Evolutionary conservation across 495 filamentous ascomycete genomes (phyloP).

Genomic region (Geoglossum glabrum): DNA sequence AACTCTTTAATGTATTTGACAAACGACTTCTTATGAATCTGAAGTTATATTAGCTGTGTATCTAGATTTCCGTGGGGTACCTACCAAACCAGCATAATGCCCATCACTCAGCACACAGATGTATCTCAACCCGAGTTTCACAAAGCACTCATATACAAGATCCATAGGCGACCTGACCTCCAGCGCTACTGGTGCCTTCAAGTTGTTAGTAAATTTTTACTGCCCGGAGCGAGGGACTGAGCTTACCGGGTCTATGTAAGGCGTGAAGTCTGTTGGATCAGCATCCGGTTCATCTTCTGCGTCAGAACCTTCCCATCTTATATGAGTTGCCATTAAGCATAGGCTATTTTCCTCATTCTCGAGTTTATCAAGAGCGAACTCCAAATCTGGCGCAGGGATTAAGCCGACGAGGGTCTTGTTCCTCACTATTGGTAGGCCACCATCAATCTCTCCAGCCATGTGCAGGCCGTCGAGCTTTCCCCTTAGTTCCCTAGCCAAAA

Average conservation of each 20-base stretch:
- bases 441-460: constrained; percentile 73
- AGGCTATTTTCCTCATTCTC: constrained; percentile 46
- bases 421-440: constrained; percentile 71
- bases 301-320: constrained; percentile 30
- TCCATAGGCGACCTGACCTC: constrained; percentile 87
- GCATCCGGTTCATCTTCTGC: constrained; percentile 31
- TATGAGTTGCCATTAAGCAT: constrained; percentile 62
- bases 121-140: constrained; percentile 81
- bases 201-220: neutral
- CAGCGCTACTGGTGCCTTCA: constrained; percentile 57
- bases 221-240: neutral
- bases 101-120: constrained; percentile 77
- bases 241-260: constrained; percentile 67
- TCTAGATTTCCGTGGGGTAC: constrained; percentile 9
- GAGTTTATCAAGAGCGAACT: constrained; percentile 76
- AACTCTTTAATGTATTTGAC: constrained; percentile 80
- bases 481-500: constrained; percentile 55
- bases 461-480: constrained; percentile 64
- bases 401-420: constrained; percentile 67
- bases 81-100: constrained; percentile 69
- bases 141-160: constrained; percentile 90
- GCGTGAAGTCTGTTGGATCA: constrained; percentile 67
- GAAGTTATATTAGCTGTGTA: constrained; percentile 12
- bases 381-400: constrained; percentile 85
- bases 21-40: constrained; percentile 89